Evolutionary conservation across 257 asterid genomes (phyloP).

Genomic region (Ocimum tenuiflorum): DNA sequence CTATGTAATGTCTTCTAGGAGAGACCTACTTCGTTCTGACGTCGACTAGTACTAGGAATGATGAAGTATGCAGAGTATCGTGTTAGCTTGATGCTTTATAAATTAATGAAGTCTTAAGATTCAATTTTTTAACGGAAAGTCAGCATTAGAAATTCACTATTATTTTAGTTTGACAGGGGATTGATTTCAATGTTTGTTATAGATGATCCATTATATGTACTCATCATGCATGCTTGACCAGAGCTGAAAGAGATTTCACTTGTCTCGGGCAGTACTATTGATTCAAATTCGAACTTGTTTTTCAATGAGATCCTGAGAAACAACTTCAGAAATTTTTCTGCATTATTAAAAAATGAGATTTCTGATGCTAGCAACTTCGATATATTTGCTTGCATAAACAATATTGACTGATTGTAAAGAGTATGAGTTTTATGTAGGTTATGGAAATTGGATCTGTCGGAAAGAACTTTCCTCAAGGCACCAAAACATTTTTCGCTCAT

Average conservation of each 20-base stretch:
- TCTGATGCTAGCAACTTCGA: neutral
- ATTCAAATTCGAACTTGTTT: neutral
- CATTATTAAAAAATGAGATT: neutral
- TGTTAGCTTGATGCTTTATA: neutral
- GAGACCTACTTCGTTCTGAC: no score
- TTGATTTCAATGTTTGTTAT: neutral
- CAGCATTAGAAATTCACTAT: neutral
- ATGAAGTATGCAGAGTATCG: no score
- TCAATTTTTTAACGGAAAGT: neutral
- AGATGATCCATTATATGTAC: neutral
- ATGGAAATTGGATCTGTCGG: constrained; percentile 98
- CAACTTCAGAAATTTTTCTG: neutral
- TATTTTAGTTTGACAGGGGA: neutral
- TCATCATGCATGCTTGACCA: neutral
- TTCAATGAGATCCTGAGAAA: neutral
- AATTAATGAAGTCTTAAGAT: neutral
- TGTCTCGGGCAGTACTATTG: neutral
- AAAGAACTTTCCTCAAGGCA: constrained; percentile 51
- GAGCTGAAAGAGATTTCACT: neutral
- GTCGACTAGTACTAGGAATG: no score
- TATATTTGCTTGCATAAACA: neutral
- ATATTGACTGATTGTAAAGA: neutral
- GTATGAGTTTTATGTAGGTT: constrained; percentile 44
- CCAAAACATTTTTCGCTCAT: constrained; percentile 66
- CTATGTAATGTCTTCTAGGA: neutral